A percentile compares a stretch with the other conserved stretches of the same genome.
Conservation (phyloP, 495 filamentous ascomycete genomes). For the Penicillium arizonense region DNA sequence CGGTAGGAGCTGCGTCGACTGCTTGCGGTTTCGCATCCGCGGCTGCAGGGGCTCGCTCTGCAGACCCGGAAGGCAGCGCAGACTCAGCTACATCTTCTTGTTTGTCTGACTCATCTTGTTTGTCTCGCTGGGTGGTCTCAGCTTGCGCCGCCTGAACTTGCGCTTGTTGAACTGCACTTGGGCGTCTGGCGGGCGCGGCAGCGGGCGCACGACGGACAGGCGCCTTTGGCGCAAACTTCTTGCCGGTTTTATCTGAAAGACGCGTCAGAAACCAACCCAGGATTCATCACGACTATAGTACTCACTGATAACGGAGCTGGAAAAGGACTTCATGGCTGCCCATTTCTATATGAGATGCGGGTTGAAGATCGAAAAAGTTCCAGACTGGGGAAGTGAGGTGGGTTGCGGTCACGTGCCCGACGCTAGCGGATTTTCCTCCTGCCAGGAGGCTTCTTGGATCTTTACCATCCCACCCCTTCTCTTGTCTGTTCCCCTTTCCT, state of each 20-base stretch:
- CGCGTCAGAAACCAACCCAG: slow-evolving; percentile 1
- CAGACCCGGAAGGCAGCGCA: slow-evolving; percentile 15
- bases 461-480: slow-evolving; percentile 25
- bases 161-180: slow-evolving; percentile 38
- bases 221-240: slow-evolving; percentile 55
- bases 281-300: neutral
- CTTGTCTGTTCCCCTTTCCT: neutral
- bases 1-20: slow-evolving; percentile 6
- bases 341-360: slow-evolving; percentile 20
- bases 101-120: slow-evolving; percentile 9
- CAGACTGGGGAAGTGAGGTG: slow-evolving; percentile 11
- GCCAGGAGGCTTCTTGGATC: slow-evolving; percentile 29
- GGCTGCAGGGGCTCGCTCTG: slow-evolving; percentile 14
- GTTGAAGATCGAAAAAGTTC: slow-evolving; percentile 16
- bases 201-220: slow-evolving; percentile 43
- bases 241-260: slow-evolving; percentile 50
- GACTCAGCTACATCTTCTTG: slow-evolving; percentile 21
- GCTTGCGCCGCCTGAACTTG: slow-evolving; percentile 36
- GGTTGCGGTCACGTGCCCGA: slow-evolving; percentile 31
- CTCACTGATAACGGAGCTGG: slow-evolving; percentile 59
- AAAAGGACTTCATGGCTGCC: slow-evolving; percentile 50
- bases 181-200: slow-evolving; percentile 33
- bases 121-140: neutral
- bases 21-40: slow-evolving; percentile 10
- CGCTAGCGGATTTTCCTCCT: slow-evolving; percentile 35